Evolutionary conservation across 495 filamentous ascomycete species (phyloP), one percentile per base, ranked within the genome.

Genomic region (Hypoxylon cercidicola): DNA sequence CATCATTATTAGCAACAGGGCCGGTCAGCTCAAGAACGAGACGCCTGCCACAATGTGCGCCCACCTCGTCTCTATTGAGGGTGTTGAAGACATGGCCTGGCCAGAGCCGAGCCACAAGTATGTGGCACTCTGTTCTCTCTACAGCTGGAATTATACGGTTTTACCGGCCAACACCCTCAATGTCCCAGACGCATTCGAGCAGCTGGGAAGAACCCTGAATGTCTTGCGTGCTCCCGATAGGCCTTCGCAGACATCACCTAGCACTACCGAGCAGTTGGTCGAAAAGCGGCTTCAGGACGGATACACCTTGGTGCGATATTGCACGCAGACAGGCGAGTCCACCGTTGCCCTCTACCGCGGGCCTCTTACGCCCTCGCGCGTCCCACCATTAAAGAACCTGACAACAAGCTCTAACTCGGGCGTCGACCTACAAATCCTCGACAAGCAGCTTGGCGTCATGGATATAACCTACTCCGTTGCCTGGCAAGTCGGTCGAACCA

Each of bases 391-490:
- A 40, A 74, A 72, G 25, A 12, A 75, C 0, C 37, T 64, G 0
- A 72, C 70, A 32, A 75, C 68, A 66, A 65, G 74, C 23, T 76
- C 75, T 10, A 73, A 67, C 35, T 55, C 56, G 60, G 48, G 79
- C 65, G 2, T 50, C 11, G 74, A 79, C 47, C 55, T 77, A 9
- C 76, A 84, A 61, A 77, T 85, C 10, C 40, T 86, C 1, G 85
- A 87, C 45, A 25, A 47, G 10, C 10, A 74, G 1, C 35, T 74
- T 0, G 75, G 76, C 0, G 18, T 86, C 5, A 82, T 85, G 77
- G 82, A 85, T 55, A 55, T 84, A 6, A 77, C 78, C 0, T 85
- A 82, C 48, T 73, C 69, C 3, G 44, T 65, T 0, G 83, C 83
- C 0, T 85, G 83, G 83, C 64, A 81, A 23, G 55, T 84, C 0